phyloP scores from a whole-genome alignment of 306 rosid species.

The Albizia julibrissin region DNA sequence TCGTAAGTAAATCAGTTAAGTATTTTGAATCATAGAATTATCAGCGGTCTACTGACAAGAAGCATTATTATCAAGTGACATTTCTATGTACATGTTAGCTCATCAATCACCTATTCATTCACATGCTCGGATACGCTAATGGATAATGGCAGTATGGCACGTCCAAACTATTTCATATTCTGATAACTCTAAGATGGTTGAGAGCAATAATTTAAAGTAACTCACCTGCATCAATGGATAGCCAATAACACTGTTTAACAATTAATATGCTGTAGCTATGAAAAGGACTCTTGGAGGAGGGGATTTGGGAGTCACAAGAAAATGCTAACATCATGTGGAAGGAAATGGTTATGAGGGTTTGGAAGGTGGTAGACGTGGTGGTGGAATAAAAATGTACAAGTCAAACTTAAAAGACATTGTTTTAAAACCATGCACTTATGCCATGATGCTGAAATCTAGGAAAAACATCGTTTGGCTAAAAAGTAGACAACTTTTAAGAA shows the following conservation, averaged over 20 bases:
- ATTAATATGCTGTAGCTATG: neutral
- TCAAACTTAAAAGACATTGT: too few species aligned
- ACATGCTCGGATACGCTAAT: neutral
- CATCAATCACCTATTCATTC: conserved; percentile 14
- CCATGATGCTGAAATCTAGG: too few species aligned
- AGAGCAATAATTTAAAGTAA: conserved; percentile 18
- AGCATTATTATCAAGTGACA: neutral
- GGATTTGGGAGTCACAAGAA: too few species aligned
- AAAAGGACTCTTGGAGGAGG: too few species aligned
- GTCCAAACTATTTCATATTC: conserved; percentile 22
- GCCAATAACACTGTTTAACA: neutral
- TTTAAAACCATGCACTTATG: too few species aligned
- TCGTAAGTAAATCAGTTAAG: conserved; percentile 19
- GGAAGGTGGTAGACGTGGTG: too few species aligned
- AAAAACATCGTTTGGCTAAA: too few species aligned
- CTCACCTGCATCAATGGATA: neutral
- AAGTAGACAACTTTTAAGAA: too few species aligned
- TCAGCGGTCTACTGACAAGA: conserved; percentile 7
- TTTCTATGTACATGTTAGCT: conserved; percentile 2
- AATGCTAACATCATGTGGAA: too few species aligned
- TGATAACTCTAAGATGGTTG: neutral
- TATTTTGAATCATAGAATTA: conserved; percentile 2
- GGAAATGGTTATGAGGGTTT: too few species aligned
- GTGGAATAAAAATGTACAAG: too few species aligned
- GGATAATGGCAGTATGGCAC: neutral